Evolutionary conservation across 176 grass and related monocot genomes (phyloP), one percentile per base, ranked within the genome.

Genomic region (Musa troglodytarum): DNA sequence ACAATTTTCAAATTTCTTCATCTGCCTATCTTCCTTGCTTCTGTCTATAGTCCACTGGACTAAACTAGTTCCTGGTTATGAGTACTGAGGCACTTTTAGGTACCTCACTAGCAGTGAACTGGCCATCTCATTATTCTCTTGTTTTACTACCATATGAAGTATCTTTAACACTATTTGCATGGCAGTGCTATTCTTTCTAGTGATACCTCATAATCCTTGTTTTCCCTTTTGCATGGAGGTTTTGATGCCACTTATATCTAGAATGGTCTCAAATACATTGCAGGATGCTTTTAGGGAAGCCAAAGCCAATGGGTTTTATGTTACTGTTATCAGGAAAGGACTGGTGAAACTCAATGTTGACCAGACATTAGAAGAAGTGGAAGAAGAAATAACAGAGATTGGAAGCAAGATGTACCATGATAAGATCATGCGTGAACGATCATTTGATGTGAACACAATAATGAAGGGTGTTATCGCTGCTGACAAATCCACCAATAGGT

Each of bases 321-420:
- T 83, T 43, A 77, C 81, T 25, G 74, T 83, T 26, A 83, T 83
- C 61, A 83, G 75, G 43, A 83, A 72, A 69, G 81, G 81, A 19
- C 74, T 77, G 66, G 53, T 83, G 53, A 83, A 76, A 50, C 81
- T 83, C 49, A 83, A 83, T 77, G 75, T 77, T 20, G 81, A 83
- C 74, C 74, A 83, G 63, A 83, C 81, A 52, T 51, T 83, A 53
- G 81, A 83, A 63, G 81, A 83, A 73, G 74, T 83, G 50, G 81
- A 83, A 74, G 81, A 76, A 59, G 64, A 83, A 72, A 63, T 83
- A 77, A 77, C 68, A 53, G 81, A 83, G 61, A 72, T 83, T 11
- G 81, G 81, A 63, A 83, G 81, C 65, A 83, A 83, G 34, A 77
- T 83, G 29, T 83, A 83, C 54, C 81, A 83, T 72, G 81, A 83